phyloP scores from a whole-genome alignment of 208 protist species.

The Acanthamoeba rhysodes region DNA sequence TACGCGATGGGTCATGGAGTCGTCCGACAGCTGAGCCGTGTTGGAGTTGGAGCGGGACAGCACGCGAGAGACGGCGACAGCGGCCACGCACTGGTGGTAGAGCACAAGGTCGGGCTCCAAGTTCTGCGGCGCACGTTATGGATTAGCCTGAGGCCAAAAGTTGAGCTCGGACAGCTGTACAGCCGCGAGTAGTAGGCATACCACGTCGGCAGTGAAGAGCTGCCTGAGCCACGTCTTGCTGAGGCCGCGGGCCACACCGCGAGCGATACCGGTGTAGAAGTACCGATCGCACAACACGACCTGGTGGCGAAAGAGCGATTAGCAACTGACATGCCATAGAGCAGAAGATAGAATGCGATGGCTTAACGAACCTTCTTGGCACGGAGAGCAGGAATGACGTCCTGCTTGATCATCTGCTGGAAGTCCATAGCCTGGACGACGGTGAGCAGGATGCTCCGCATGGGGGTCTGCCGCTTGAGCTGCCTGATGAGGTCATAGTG shows the following conservation, averaged over 20 bases:
- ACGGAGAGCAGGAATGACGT: conserved; percentile 61
- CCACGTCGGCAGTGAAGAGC: conserved; percentile 55
- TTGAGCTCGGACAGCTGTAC: neutral
- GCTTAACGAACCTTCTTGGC: conserved; percentile 30
- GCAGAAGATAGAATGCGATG: neutral
- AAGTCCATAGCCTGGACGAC: conserved; percentile 76
- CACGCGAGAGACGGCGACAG: conserved; percentile 61
- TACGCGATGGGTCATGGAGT: conserved; percentile 70
- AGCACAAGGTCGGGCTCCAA: conserved; percentile 44
- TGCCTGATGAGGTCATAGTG: conserved; percentile 69
- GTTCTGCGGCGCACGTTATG: neutral
- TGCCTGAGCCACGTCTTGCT: conserved; percentile 70
- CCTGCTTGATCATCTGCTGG: conserved; percentile 74
- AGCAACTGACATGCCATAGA: neutral
- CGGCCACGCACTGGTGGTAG: conserved; percentile 51
- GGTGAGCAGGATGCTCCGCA: conserved; percentile 70
- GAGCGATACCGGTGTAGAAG: conserved; percentile 73
- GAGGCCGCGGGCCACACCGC: conserved; percentile 68
- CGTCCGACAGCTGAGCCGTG: conserved; percentile 64
- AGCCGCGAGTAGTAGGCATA: neutral
- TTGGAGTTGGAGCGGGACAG: conserved; percentile 63
- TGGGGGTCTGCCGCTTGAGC: conserved; percentile 64
- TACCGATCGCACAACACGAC: conserved; percentile 76
- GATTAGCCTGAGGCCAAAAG: neutral
- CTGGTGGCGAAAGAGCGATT: neutral